Percentiles rank a stretch among this genome's conserved stretches.
Conservation (phyloP, 169 alveolate species). For the Blepharisma undulans region DNA sequence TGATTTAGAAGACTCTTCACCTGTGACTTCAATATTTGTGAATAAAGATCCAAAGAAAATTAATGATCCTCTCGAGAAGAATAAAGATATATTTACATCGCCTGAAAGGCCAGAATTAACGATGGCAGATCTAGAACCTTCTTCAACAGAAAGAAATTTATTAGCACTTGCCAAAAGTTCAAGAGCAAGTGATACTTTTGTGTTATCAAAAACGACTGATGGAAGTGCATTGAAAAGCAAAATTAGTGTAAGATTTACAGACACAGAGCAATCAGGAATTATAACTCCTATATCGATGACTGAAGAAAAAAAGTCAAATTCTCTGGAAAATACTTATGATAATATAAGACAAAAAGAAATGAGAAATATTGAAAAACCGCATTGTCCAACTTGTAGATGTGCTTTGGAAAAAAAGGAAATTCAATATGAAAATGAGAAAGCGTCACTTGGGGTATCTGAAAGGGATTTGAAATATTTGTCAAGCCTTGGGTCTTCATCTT, state of each 20-base stretch:
- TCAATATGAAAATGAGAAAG: not conserved
- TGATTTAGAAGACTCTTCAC: not conserved
- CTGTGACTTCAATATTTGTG: not conserved
- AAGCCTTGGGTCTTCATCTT: not conserved
- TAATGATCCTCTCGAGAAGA: not conserved
- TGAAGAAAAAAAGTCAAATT: not conserved
- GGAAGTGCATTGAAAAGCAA: not conserved
- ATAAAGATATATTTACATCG: not conserved
- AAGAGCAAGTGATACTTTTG: not conserved
- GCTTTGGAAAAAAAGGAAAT: not conserved
- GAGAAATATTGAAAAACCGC: not conserved
- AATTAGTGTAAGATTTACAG: not conserved
- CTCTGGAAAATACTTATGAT: not conserved
- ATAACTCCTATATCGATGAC: not conserved
- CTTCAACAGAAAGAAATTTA: not conserved
- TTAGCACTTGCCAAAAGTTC: not conserved
- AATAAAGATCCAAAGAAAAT: not conserved
- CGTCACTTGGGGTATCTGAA: not conserved
- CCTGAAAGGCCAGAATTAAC: not conserved
- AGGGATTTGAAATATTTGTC: not conserved
- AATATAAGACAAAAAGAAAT: not conserved
- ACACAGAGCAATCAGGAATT: not conserved
- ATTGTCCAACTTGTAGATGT: not conserved
- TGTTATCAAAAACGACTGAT: not conserved
- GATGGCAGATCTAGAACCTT: not conserved